Base-by-base conservation (phyloP, 495 filamentous ascomycete species). In the Elaphomyces granulatus region DNA sequence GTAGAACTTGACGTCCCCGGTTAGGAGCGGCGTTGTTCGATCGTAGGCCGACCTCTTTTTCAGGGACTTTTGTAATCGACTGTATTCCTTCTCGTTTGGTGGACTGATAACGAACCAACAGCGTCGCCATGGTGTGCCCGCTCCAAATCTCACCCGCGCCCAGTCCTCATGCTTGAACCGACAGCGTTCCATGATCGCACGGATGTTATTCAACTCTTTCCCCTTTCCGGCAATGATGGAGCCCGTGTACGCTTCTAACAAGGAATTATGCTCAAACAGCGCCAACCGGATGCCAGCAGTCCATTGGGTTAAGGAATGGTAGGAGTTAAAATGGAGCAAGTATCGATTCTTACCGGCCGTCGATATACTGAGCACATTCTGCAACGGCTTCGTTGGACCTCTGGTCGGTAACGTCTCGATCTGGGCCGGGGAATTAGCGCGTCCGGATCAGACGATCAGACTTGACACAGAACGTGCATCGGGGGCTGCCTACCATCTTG, bases 221-320 rank as follows among this genome's bases (percentile, higher is more conserved):
- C 87, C 92, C 57, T 94, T 99, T 34, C 87, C 90, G 0, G 87
- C 92, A 52, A 99, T 86, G 34, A 99, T 67, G 20, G 90, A 84
- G 10, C 90, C 90, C 1, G 92, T 96, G 53, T 99, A 99, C 6
- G 88, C 84, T 61, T 99, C 90, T 52, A 94, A 88, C 8, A 99
- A 64, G 2, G 84, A 87, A 0, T 83, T 74, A 49, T 95, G 83
- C 59, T 99, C 90, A 53, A 80, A 99, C 78, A 99, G 87, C 39
- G 90, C 76, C 34, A 99, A 72, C 34, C 90, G 78, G 42, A 99
- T 94, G 15, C 83, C 86, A 14, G 92, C 82, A 1, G 92, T 93
- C 90, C 90, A 99, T 57, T 95, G 87, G 3, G 83, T 79, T 34
- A 99, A 70, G 1, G 92, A 94, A 49, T 92, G 81, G 50, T 83